phyloP scores from a whole-genome alignment of 495 filamentous ascomycete genomes.

The Cercophora newfieldiana region DNA sequence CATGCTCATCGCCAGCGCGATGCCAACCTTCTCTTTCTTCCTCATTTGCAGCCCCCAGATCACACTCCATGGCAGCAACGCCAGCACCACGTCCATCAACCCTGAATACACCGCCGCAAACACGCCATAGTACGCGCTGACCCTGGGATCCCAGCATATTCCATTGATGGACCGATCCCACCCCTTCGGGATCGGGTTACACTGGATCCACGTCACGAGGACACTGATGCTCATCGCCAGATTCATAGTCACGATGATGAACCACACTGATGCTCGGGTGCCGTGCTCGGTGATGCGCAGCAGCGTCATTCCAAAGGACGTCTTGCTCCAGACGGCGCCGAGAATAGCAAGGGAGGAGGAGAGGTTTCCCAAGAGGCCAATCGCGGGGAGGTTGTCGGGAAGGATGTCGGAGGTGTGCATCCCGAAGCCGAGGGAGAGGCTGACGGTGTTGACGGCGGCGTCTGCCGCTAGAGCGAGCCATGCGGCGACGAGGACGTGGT shows the following conservation, averaged over 20 bases:
- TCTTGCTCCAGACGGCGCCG: slow-evolving; percentile 40
- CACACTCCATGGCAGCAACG: slow-evolving; percentile 38
- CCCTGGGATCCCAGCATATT: slow-evolving; percentile 21
- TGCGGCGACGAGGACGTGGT: slow-evolving; percentile 26
- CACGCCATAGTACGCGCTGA: slow-evolving; percentile 22
- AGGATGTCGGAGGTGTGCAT: slow-evolving; percentile 20
- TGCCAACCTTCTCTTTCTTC: slow-evolving; percentile 40
- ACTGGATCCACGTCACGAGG: slow-evolving; percentile 31
- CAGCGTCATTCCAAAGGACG: slow-evolving; percentile 37
- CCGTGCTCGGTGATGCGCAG: slow-evolving; percentile 30
- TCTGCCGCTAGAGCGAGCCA: slow-evolving; percentile 29
- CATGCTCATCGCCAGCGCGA: slow-evolving; percentile 43
- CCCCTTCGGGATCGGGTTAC: slow-evolving; percentile 27
- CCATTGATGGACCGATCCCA: slow-evolving; percentile 21
- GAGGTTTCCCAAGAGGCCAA: slow-evolving; percentile 21
- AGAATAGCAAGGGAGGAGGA: slow-evolving; percentile 23
- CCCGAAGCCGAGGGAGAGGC: slow-evolving; percentile 29
- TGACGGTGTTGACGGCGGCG: slow-evolving; percentile 17
- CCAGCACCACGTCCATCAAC: slow-evolving; percentile 38
- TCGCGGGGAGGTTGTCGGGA: slow-evolving; percentile 3
- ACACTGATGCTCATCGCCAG: slow-evolving; percentile 23
- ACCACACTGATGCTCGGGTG: slow-evolving; percentile 26
- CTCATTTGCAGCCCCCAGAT: slow-evolving; percentile 38
- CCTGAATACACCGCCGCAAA: slow-evolving; percentile 37
- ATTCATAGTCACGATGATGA: slow-evolving; percentile 35